Evolutionary conservation across 768 basidiomycete species (phyloP).

Genomic region (Russula abietina): DNA sequence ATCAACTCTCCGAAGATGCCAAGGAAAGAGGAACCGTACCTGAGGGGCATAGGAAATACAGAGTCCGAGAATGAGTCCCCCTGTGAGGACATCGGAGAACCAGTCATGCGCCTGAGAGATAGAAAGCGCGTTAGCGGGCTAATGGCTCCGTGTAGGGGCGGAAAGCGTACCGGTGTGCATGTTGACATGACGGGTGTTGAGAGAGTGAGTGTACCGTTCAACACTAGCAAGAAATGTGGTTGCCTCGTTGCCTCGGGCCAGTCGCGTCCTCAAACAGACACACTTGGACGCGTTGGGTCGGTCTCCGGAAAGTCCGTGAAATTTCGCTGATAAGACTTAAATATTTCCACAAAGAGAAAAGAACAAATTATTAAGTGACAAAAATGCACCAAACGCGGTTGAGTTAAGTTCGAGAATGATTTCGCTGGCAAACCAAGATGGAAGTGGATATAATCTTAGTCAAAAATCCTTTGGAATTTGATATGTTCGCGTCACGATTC

Average conservation of each 20-base stretch:
- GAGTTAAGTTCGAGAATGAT: no score
- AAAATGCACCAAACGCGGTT: no score
- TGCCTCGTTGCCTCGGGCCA: not conserved
- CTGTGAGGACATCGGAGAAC: conserved; percentile 24
- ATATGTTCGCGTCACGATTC: not conserved
- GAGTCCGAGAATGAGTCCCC: conserved; percentile 24
- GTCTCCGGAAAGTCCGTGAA: not conserved
- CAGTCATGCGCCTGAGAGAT: conserved; percentile 22
- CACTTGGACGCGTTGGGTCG: not conserved
- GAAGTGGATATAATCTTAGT: not conserved
- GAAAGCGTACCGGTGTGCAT: conserved; percentile 17
- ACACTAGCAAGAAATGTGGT: no score
- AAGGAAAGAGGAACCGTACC: conserved; percentile 1
- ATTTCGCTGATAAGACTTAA: not conserved
- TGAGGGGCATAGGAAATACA: conserved; percentile 26
- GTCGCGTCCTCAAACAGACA: not conserved
- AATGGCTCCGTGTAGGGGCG: not conserved
- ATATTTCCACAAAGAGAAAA: not conserved
- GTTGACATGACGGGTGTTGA: conserved; percentile 16
- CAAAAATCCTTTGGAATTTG: not conserved
- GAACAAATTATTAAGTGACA: no score
- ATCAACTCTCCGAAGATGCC: not conserved
- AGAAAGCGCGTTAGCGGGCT: not conserved
- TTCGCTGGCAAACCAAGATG: no score
- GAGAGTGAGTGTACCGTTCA: not conserved